phyloP scores from a whole-genome alignment of 179 eudicot genomes.

The Carnegiea gigantea region DNA sequence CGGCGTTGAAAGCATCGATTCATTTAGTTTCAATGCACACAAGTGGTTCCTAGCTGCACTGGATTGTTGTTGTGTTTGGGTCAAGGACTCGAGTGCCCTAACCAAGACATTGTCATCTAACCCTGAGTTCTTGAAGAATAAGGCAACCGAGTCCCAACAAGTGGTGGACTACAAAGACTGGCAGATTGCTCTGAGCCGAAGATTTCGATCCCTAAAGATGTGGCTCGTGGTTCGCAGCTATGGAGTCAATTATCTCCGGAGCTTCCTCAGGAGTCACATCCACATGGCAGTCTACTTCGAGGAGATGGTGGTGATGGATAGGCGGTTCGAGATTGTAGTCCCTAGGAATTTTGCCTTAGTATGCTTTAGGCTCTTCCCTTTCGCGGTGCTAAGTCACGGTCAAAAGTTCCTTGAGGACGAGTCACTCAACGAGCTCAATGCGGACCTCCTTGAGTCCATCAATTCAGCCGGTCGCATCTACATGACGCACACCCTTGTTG shows the following conservation, averaged over 20 bases:
- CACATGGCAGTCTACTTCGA: background rate
- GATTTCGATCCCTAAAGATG: background rate
- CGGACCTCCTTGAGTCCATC: background rate
- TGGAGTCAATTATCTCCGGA: background rate
- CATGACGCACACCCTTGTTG: background rate
- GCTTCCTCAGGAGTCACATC: background rate
- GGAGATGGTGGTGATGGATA: background rate
- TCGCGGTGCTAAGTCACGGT: background rate
- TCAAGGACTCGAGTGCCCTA: conserved; percentile 36
- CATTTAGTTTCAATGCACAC: conserved; percentile 74
- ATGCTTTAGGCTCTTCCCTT: background rate
- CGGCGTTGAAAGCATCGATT: conserved; percentile 66
- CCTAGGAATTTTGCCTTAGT: background rate
- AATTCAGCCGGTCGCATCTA: background rate
- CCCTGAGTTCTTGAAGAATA: background rate
- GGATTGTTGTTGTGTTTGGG: conserved; percentile 76
- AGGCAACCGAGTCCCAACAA: conserved; percentile 1
- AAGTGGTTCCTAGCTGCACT: conserved; percentile 72
- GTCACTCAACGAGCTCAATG: background rate
- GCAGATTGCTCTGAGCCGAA: background rate
- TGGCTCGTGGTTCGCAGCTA: conserved; percentile 6
- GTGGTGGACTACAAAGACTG: conserved; percentile 9
- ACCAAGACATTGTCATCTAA: background rate
- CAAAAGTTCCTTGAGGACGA: background rate
- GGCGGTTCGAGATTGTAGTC: background rate